Evolutionary conservation across 495 filamentous ascomycete genomes (phyloP).

Genomic region (Penicillium macrosclerotiorum): DNA sequence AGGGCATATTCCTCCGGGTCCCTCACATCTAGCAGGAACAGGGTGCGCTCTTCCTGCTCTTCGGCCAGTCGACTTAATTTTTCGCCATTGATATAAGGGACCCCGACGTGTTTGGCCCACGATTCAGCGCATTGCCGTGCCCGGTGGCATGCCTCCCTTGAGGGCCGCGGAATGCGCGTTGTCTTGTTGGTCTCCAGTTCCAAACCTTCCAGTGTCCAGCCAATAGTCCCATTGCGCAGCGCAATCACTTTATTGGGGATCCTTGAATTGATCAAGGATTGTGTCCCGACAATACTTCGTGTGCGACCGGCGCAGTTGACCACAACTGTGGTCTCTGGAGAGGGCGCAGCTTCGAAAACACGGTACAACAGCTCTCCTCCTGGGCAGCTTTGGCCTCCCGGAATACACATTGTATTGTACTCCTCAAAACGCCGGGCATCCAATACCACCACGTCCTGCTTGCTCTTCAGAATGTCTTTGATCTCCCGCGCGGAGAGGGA

Average conservation of each 20-base stretch:
- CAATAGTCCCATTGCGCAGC: slow-evolving; percentile 28
- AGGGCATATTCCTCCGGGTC: slow-evolving; percentile 23
- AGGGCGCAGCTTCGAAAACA: slow-evolving; percentile 22
- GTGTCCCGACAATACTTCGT: slow-evolving; percentile 25
- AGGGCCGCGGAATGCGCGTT: slow-evolving; percentile 14
- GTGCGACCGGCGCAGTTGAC: slow-evolving; percentile 30
- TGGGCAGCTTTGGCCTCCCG: slow-evolving; percentile 25
- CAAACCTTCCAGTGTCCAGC: slow-evolving; percentile 27
- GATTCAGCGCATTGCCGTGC: slow-evolving; percentile 15
- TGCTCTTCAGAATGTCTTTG: slow-evolving; percentile 15
- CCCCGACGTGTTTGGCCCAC: slow-evolving; percentile 18
- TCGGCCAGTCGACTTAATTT: slow-evolving; percentile 7
- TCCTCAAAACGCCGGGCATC: slow-evolving; percentile 26
- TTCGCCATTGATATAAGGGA: slow-evolving; percentile 1
- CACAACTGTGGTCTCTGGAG: slow-evolving; percentile 21
- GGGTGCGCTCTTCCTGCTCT: slow-evolving; percentile 9
- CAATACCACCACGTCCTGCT: slow-evolving; percentile 17
- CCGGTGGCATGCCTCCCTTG: slow-evolving; percentile 7
- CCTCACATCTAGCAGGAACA: slow-evolving; percentile 25
- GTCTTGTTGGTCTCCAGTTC: slow-evolving; percentile 14
- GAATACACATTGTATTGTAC: slow-evolving; percentile 28
- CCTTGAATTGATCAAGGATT: slow-evolving; percentile 21
- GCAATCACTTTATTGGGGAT: slow-evolving; percentile 25
- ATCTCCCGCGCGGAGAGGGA: slow-evolving; percentile 22
- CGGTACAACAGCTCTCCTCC: slow-evolving; percentile 27